phyloP scores from a whole-genome alignment of 2,329 filamentous ascomycete species.

The Pseudocercospora musae region DNA sequence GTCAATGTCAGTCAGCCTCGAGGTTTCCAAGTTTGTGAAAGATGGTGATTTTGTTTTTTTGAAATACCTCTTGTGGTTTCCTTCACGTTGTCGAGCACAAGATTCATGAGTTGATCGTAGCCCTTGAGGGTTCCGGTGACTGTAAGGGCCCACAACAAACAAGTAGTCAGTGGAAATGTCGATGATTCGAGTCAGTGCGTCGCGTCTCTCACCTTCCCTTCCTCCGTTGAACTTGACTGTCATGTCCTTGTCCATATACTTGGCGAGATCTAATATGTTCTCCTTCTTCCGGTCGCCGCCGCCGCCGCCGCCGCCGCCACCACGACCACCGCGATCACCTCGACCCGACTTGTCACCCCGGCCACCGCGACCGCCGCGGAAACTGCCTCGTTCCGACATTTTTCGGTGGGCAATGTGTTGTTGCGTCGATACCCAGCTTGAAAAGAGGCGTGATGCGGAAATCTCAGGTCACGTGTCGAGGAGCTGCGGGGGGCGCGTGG shows the following conservation, averaged over 20 bases:
- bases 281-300: conserved; percentile 77
- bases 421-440: neutral
- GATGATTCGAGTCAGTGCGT: neutral
- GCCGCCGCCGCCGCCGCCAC: conserved; percentile 44
- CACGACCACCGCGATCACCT: conserved; percentile 34
- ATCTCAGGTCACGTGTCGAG: neutral
- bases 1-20: too few species aligned
- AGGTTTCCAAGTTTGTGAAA: too few species aligned
- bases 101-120: conserved; percentile 96
- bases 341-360: conserved; percentile 43
- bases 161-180: conserved; percentile 1
- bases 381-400: conserved; percentile 57
- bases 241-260: conserved; percentile 97
- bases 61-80: conserved; percentile 78
- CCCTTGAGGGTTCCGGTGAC: conserved; percentile 89
- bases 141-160: conserved; percentile 41
- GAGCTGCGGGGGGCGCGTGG: neutral
- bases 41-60: too few species aligned
- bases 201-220: conserved; percentile 69
- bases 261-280: conserved; percentile 90
- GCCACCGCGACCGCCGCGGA: conserved; percentile 43
- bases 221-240: conserved; percentile 96
- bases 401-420: conserved; percentile 10
- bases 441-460: neutral
- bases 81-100: conserved; percentile 91